These are phyloP conservation scores for Candida chauliodis DNA, from an alignment of 805 yeast species.

Conservation along the genomic window DNA sequence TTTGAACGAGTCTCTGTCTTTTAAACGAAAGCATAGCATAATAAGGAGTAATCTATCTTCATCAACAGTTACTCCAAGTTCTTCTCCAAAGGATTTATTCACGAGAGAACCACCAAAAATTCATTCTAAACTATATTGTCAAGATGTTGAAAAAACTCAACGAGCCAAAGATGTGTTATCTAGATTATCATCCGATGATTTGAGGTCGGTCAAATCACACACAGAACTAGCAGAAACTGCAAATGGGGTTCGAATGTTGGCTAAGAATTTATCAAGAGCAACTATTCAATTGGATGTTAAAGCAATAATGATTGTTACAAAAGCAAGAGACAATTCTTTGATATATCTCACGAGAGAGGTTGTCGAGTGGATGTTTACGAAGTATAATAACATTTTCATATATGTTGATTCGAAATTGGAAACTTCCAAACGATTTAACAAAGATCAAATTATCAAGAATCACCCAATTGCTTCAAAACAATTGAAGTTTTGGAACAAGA, in stretches of 20 bases:
- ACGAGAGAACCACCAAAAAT: constrained; percentile 20
- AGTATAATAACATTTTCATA: constrained; percentile 43
- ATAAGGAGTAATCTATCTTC: constrained; percentile 3
- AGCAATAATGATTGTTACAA: constrained; percentile 80
- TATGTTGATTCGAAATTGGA: constrained; percentile 73
- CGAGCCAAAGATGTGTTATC: constrained; percentile 22
- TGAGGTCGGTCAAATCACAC: constrained; percentile 61
- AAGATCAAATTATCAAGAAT: constrained; percentile 46
- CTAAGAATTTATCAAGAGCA: constrained; percentile 67
- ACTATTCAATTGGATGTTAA: constrained; percentile 67
- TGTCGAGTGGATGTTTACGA: constrained; percentile 66
- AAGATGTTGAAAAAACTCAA: constrained; percentile 17
- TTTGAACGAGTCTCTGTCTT: constrained; percentile 8
- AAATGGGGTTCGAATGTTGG: constrained; percentile 71
- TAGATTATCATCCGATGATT: constrained; percentile 35
- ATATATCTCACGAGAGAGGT: constrained; percentile 74
- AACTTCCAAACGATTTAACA: constrained; percentile 60
- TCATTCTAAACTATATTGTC: constrained; percentile 29
- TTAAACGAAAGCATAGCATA: constrained; percentile 7
- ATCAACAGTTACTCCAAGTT: constrained; percentile 5
- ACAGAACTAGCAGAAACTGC: constrained; percentile 78
- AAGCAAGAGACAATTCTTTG: constrained; percentile 79
- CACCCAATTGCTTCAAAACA: constrained; percentile 43
- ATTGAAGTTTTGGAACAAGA: constrained; percentile 68
- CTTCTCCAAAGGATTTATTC: constrained; percentile 10